These are phyloP conservation scores for Leucoagaricus sp. DNA, from an alignment of 1,284 basidiomycete species.

Conservation along the genomic window DNA sequence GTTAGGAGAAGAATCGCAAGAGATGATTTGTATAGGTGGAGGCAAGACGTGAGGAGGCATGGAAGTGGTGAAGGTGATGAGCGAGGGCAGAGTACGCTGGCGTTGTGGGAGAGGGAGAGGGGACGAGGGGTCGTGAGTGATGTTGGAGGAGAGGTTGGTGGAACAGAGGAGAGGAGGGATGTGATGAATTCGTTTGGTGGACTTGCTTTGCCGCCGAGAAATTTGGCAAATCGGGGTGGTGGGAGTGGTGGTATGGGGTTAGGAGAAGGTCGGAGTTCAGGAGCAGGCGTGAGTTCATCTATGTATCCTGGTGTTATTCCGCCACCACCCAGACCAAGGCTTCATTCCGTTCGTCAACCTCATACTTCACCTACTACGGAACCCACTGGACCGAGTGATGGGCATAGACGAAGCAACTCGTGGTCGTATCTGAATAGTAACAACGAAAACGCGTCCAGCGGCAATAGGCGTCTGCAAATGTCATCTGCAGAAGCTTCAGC, in stretches of 20 bases:
- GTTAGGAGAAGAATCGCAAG: constrained; percentile 10
- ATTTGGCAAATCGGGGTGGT: background rate
- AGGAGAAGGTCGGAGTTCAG: background rate
- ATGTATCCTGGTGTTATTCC: constrained; percentile 9
- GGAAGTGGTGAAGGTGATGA: background rate
- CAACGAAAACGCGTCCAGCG: background rate
- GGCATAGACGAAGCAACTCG: constrained; percentile 7
- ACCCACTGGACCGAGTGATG: background rate
- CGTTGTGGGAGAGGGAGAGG: background rate
- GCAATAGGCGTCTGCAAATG: background rate
- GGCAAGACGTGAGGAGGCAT: background rate
- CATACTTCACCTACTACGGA: background rate
- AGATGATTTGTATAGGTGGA: constrained; percentile 6
- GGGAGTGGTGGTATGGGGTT: background rate
- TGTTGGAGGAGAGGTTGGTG: background rate
- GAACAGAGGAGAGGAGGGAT: background rate
- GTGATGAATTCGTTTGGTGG: background rate
- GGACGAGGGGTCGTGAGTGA: background rate
- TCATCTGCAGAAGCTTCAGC: background rate
- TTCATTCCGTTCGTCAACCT: constrained; percentile 5
- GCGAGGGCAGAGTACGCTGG: background rate
- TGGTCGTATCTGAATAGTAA: constrained; percentile 4
- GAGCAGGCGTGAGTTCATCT: background rate
- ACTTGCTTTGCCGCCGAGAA: background rate
- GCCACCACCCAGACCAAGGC: constrained; percentile 9